Conservation (phyloP, 352 stramenopile species). For the Elongisporangium undulatum region DNA sequence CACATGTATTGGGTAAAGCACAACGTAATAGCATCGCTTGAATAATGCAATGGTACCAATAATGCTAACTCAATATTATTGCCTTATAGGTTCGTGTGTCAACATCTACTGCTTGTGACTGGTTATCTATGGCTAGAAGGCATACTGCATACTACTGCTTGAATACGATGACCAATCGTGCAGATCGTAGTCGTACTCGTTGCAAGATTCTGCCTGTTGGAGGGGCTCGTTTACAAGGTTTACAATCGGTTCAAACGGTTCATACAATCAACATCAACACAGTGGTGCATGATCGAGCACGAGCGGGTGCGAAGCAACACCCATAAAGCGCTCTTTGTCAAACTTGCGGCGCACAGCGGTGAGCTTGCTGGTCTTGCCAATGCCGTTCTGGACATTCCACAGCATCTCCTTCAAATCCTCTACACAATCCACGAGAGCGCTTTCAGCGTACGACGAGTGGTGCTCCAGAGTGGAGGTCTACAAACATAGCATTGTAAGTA, state of each 20-base stretch:
- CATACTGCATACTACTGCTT: neutral
- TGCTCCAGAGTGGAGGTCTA: constrained; percentile 69
- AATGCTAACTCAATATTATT: no score
- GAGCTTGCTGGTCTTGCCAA: constrained; percentile 76
- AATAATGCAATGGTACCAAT: no score
- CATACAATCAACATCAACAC: neutral
- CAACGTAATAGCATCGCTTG: no score
- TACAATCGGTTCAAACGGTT: neutral
- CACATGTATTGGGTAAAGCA: no score
- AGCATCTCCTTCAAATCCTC: constrained; percentile 80
- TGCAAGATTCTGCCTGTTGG: neutral
- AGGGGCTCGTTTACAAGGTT: neutral
- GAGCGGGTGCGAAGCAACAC: constrained; percentile 58
- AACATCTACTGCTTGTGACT: no score
- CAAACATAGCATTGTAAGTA: constrained; percentile 9
- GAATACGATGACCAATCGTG: neutral
- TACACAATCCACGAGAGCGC: constrained; percentile 46
- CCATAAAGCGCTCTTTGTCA: constrained; percentile 75
- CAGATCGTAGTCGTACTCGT: neutral
- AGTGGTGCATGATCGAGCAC: constrained; percentile 31
- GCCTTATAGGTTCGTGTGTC: no score
- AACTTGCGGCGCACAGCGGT: constrained; percentile 84
- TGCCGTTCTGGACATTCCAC: constrained; percentile 60
- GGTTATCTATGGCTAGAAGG: neutral
- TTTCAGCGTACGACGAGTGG: constrained; percentile 77